Conservation (phyloP, 257 asterid genomes). For the Primulina eburnea region DNA sequence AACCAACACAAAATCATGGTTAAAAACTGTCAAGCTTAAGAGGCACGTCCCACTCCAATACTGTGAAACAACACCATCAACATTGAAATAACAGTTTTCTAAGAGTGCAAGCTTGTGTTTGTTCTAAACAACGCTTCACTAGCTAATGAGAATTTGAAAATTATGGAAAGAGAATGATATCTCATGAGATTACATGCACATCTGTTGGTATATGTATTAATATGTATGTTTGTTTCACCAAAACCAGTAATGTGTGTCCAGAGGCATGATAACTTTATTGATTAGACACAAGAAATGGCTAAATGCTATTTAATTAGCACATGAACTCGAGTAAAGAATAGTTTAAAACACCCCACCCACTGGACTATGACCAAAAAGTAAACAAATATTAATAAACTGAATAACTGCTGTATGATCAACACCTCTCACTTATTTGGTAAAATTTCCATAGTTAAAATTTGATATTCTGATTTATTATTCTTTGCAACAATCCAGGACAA, state of each 20-base stretch:
- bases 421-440: neutral
- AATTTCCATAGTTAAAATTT: neutral
- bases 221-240: neutral
- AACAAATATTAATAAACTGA: neutral
- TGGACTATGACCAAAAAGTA: neutral
- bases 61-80: conserved; percentile 9
- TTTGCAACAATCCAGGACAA: neutral
- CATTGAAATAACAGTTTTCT: conserved; percentile 6
- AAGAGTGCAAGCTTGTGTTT: conserved; percentile 8
- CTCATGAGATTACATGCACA: conserved; percentile 11
- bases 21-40: conserved; percentile 19
- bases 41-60: conserved; percentile 18
- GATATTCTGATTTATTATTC: neutral
- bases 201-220: neutral
- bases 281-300: neutral
- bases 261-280: conserved; percentile 25
- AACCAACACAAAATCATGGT: conserved; percentile 13
- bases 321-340: conserved; percentile 4
- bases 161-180: conserved; percentile 8
- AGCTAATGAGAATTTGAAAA: neutral
- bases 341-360: neutral
- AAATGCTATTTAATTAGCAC: neutral
- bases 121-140: conserved; percentile 15
- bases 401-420: neutral
- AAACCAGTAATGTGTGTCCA: conserved; percentile 27